Base-by-base conservation (phyloP, 208 protist species). In the Leishmania lainsoni region DNA sequence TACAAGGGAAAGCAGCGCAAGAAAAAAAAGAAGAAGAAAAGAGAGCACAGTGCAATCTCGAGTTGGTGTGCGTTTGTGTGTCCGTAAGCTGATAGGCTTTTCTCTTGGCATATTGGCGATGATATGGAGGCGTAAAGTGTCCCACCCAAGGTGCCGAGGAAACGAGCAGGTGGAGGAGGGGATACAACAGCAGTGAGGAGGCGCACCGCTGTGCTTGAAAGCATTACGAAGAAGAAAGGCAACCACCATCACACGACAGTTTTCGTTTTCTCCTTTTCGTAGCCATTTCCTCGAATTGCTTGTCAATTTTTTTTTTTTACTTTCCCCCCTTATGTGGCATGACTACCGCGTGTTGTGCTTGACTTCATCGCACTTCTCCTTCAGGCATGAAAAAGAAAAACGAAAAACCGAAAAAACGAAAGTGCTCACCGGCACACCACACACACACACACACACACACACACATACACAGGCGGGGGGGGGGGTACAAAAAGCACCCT, bases 401-500 rank as follows among this genome's bases (percentile, higher is more conserved):
- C 54, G 17, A 68, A 68, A 17, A 68, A 68, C n/a, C 4, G 29
- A 66, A 16, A 35, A 3, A 39, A 68, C 59, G 32, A n/a, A 17
- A n/a, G 29, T 20, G 29, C 61, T 39, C 61, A 39, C 56, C 14
- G 56, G 22, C 5, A 45, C 42, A 66, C 22, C 22, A 10, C 5
- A 12, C 12, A 69, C 14, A 45, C 65, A 69, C 65, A 29, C 65
- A 69, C 65, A 70, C 65, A 26, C 63, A 45, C 65, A 45, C 14
- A 61, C 56, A 61, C 56, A 61, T 4, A 61, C 56, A 61, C 56
- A n/a, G 35, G 35, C 1, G 42, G 3, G 42, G 42, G 2, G 42
- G 42, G 61, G 45, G 65, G 48, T 48, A 75, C 71, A 66, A 83
- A 80, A 78, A 59, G 56, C n/a, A 83, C 0, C 2, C 6, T n/a